phyloP scores from a whole-genome alignment of 139 green algal species.

The Astrephomene gubernaculifera region DNA sequence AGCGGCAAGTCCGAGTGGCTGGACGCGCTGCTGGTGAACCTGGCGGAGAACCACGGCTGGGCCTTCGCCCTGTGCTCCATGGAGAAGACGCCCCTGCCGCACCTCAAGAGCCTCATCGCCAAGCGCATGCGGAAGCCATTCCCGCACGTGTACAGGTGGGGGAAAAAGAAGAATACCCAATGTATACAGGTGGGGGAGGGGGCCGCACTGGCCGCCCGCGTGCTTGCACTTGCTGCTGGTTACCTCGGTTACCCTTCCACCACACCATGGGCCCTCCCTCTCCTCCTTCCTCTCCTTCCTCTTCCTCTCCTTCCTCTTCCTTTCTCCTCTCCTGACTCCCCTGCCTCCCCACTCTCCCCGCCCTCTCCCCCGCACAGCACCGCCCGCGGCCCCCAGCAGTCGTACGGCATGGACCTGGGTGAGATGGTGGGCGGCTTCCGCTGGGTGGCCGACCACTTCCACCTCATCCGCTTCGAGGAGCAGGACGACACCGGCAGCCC shows the following conservation, averaged over 20 bases:
- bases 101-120: conserved; percentile 91
- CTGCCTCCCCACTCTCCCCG: neutral
- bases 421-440: conserved; percentile 76
- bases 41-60: conserved; percentile 86
- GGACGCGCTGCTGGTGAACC: conserved; percentile 93
- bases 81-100: conserved; percentile 88
- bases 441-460: conserved; percentile 90
- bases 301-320: neutral
- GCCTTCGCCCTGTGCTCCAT: conserved; percentile 91
- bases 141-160: too few relatives aligned
- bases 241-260: neutral
- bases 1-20: conserved; percentile 97
- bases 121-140: conserved; percentile 88
- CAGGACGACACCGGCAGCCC: conserved; percentile 63
- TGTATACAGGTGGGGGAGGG: too few relatives aligned
- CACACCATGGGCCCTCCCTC: neutral
- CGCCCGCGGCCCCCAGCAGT: neutral
- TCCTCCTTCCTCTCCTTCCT: neutral
- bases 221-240: neutral
- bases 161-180: too few relatives aligned
- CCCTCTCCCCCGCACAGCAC: neutral
- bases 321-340: neutral
- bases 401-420: conserved; percentile 57
- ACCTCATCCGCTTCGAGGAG: conserved; percentile 75
- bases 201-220: neutral